Conservation (phyloP, 768 basidiomycete genomes). For the Rhizopogon rudus region DNA sequence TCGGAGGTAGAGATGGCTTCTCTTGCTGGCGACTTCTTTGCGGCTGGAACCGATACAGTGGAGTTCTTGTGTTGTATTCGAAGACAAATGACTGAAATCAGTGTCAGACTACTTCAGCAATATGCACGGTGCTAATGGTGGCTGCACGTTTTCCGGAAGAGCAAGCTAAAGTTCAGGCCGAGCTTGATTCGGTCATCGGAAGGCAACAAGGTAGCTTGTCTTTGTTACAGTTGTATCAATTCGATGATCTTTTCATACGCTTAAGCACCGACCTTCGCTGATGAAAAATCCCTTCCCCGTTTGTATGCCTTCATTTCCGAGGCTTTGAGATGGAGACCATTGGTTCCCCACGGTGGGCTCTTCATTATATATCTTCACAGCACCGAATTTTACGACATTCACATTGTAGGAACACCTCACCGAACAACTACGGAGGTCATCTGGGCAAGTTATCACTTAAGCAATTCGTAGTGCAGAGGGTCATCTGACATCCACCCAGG, state of each 20-base stretch:
- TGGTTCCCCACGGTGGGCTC: slow-evolving; percentile 13
- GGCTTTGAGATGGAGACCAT: slow-evolving; percentile 26
- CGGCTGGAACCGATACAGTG: slow-evolving; percentile 50
- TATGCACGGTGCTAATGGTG: slow-evolving; percentile 20
- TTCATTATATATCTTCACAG: neutral
- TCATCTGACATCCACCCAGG: slow-evolving; percentile 10
- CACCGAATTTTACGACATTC: neutral
- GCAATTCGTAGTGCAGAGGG: neutral
- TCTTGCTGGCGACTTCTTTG: slow-evolving; percentile 55
- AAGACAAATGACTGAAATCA: neutral
- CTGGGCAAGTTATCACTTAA: neutral
- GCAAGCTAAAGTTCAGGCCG: slow-evolving; percentile 25
- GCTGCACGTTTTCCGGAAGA: slow-evolving; percentile 23
- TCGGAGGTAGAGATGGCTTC: slow-evolving; percentile 47
- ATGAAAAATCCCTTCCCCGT: slow-evolving; percentile 20
- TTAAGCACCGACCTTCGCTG: slow-evolving; percentile 27
- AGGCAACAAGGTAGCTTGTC: slow-evolving; percentile 17
- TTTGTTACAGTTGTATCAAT: neutral
- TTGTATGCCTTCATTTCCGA: slow-evolving; percentile 27
- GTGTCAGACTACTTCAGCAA: slow-evolving; percentile 3
- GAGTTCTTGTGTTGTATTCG: neutral
- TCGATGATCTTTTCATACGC: neutral
- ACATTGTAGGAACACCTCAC: neutral
- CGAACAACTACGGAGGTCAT: neutral
- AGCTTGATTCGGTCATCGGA: slow-evolving; percentile 28